These are phyloP conservation scores for Albophoma yamanashiensis DNA, from an alignment of 2,329 filamentous ascomycete species.

Conservation along the genomic window DNA sequence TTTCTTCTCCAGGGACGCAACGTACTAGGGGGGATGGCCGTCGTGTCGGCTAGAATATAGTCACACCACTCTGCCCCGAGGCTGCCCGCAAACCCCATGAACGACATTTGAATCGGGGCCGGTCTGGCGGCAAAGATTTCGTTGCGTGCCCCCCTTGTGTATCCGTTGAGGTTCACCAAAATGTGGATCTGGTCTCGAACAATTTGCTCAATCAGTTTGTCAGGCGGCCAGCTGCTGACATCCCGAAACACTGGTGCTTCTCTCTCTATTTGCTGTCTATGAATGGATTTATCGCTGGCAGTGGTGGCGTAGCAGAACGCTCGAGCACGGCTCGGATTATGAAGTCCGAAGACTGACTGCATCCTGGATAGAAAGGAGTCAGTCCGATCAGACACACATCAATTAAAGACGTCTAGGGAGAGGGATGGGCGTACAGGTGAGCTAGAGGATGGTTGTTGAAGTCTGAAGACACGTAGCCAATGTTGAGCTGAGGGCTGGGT, in stretches of 20 bases:
- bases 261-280: slow-evolving; percentile 84
- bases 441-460: slow-evolving; percentile 98
- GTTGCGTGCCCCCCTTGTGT: slow-evolving; percentile 91
- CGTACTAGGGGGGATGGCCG: slow-evolving; percentile 73
- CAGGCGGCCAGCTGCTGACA: slow-evolving; percentile 75
- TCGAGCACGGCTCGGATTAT: slow-evolving; percentile 61
- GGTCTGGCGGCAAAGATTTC: slow-evolving; percentile 94
- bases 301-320: slow-evolving; percentile 97
- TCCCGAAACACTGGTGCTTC: slow-evolving; percentile 89
- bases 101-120: slow-evolving; percentile 96
- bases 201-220: slow-evolving; percentile 78
- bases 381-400: neutral
- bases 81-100: slow-evolving; percentile 97
- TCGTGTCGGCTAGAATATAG: slow-evolving; percentile 84
- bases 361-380: slow-evolving; percentile 42
- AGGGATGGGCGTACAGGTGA: slow-evolving; percentile 50
- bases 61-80: slow-evolving; percentile 98
- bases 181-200: slow-evolving; percentile 84
- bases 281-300: slow-evolving; percentile 74
- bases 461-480: slow-evolving; percentile 95
- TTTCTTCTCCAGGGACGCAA: slow-evolving; percentile 72
- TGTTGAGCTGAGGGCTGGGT: slow-evolving; percentile 71
- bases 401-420: neutral
- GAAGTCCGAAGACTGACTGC: slow-evolving; percentile 96
- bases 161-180: slow-evolving; percentile 94